Percentiles rank a stretch among this genome's conserved stretches.
Conservation (phyloP, 1,284 basidiomycete species). For the Amylostereum chailletii region DNA sequence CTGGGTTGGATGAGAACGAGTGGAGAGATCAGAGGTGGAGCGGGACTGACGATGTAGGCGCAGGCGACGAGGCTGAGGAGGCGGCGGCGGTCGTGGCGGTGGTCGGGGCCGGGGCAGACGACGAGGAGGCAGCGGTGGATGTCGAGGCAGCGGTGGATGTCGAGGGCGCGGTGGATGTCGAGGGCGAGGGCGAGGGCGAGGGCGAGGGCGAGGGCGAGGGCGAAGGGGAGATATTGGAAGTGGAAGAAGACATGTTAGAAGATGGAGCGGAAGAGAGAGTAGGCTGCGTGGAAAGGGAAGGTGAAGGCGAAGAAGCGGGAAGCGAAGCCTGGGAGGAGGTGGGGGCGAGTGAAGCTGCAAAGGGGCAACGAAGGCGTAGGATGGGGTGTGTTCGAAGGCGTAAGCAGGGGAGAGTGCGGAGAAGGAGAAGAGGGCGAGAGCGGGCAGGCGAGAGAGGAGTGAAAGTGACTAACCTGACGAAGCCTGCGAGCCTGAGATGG, state of each 20-base stretch:
- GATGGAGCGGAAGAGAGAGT: slow-evolving; percentile 12
- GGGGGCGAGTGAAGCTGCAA: slow-evolving; percentile 16
- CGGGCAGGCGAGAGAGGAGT: background rate
- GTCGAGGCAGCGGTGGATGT: slow-evolving; percentile 2
- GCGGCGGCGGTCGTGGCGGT: slow-evolving; percentile 5
- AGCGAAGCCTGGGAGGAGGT: slow-evolving; percentile 16
- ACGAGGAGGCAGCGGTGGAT: slow-evolving; percentile 9
- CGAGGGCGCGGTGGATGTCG: background rate
- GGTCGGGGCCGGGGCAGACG: slow-evolving; percentile 2
- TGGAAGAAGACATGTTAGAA: slow-evolving; percentile 15
- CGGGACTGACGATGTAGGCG: too few relatives aligned
- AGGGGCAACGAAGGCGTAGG: background rate
- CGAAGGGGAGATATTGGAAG: slow-evolving; percentile 5
- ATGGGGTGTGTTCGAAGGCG: background rate
- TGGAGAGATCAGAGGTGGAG: background rate
- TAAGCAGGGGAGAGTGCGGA: background rate
- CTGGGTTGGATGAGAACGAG: background rate
- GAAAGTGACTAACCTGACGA: slow-evolving; percentile 1
- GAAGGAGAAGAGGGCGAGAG: background rate
- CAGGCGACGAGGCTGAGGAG: background rate
- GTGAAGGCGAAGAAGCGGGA: slow-evolving; percentile 10
- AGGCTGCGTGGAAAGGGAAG: slow-evolving; percentile 17
- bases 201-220: slow-evolving; percentile 5
- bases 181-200: slow-evolving; percentile 1
- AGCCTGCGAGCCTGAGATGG: background rate